Base-by-base conservation (phyloP, 495 filamentous ascomycete species). In the Aspergillus heteromorphus region DNA sequence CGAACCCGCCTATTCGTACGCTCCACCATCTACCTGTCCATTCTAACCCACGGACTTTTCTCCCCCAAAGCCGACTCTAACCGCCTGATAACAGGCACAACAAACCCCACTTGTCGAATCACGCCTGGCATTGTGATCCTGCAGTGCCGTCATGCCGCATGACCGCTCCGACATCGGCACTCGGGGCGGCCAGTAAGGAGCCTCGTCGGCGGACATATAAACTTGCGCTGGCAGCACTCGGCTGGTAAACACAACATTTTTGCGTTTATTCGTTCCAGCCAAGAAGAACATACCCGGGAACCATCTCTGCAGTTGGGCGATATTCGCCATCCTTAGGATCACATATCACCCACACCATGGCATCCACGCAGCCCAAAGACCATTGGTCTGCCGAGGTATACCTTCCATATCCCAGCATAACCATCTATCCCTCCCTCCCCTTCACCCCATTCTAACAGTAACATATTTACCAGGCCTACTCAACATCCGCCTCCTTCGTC, bases 401-500 rank as follows among this genome's bases (percentile, higher is more conserved):
- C n/a, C n/a, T n/a, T 21, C 17, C n/a, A 40, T 40, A 45, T n/a
- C 20, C 43, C 31, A 50, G 16, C n/a, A n/a, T n/a, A n/a, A n/a
- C n/a, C n/a, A n/a, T 49, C 17, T 19, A 14, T 13, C 16, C 18
- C 18, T 19, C 7, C 30, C 9, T 23, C 10, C n/a, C 19, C 6
- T 13, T 20, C 13, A 14, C 25, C 11, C 50, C 51, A 38, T 59
- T 29, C 14, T 42, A n/a, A n/a, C n/a, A n/a, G n/a, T n/a, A n/a
- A n/a, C n/a, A n/a, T n/a, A n/a, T n/a, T n/a, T n/a, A 50, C 45
- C 27, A 86, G 82, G 76, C 76, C 43, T 90, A 89, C 65, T 76
- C 78, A 42, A 67, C 78, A 51, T 78, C 84, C 20, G 87, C 86
- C 2, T 76, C 82, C n/a, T 92, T 91, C 63, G 86, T 90, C 16